phyloP scores from a whole-genome alignment of 2,329 filamentous ascomycete species.

The Westerdykella ornata region DNA sequence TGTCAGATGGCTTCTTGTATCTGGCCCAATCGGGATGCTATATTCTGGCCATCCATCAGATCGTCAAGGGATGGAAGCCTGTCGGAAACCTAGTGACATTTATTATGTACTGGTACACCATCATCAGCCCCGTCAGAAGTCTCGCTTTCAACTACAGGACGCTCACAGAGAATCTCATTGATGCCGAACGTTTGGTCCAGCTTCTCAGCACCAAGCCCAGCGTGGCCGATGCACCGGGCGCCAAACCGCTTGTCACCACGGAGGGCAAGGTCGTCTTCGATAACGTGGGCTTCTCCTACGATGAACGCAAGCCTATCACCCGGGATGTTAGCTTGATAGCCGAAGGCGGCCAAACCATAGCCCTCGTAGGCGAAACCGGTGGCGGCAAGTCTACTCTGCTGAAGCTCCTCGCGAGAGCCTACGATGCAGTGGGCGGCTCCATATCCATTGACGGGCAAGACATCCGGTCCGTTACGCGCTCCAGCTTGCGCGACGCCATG shows the following conservation, averaged over 20 bases:
- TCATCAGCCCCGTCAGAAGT: conserved; percentile 45
- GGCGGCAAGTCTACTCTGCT: conserved; percentile 57
- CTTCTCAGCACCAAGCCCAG: conserved; percentile 54
- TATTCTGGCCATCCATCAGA: conserved; percentile 50
- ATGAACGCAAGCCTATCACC: conserved; percentile 47
- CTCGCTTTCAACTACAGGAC: conserved; percentile 46
- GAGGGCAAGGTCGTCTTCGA: conserved; percentile 50
- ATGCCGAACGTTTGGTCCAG: conserved; percentile 56
- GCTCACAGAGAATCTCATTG: conserved; percentile 51
- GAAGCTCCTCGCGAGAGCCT: conserved; percentile 56
- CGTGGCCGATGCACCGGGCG: conserved; percentile 41
- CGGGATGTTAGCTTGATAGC: conserved; percentile 46
- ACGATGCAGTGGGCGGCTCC: conserved; percentile 50
- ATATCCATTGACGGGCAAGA: conserved; percentile 56
- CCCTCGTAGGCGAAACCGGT: conserved; percentile 57
- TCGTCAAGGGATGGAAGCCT: conserved; percentile 44
- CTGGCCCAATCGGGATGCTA: conserved; percentile 46
- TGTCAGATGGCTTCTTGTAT: conserved; percentile 45
- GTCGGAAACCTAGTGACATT: conserved; percentile 60
- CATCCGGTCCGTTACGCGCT: conserved; percentile 52
- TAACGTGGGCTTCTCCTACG: conserved; percentile 52
- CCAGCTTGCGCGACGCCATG: conserved; percentile 52
- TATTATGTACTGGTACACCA: conserved; percentile 55
- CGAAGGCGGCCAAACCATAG: conserved; percentile 50
- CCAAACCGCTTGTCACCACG: conserved; percentile 39